Percentiles rank a stretch among this genome's conserved stretches.
These are phyloP conservation scores for Phytophthora litchii DNA, from an alignment of 352 stramenopile species.

Conservation along the genomic window DNA sequence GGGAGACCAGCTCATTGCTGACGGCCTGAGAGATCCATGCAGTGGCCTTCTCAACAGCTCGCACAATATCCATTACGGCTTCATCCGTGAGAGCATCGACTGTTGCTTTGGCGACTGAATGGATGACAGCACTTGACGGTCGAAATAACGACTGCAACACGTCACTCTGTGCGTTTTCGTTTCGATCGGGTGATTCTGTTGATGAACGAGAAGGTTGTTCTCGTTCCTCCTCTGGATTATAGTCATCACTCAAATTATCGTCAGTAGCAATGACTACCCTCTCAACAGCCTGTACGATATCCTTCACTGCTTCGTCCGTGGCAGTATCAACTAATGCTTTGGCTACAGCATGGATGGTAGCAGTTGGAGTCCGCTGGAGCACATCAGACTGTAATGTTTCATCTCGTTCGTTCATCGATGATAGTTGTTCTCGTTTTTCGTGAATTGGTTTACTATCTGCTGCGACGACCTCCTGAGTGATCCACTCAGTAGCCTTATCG, in stretches of 20 bases:
- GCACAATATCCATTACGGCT: conserved; percentile 15
- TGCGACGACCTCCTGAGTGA: conserved; percentile 18
- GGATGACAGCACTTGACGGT: conserved; percentile 14
- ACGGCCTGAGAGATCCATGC: conserved; percentile 18
- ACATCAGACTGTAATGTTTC: neutral
- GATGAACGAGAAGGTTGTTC: neutral
- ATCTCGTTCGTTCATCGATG: neutral
- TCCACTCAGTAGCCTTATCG: neutral
- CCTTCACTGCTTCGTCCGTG: conserved; percentile 15
- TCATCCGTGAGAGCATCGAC: conserved; percentile 13
- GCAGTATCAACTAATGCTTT: conserved; percentile 20
- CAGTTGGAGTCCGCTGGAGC: conserved; percentile 2
- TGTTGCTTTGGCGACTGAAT: conserved; percentile 26
- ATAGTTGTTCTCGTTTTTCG: too few species aligned
- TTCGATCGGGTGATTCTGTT: neutral
- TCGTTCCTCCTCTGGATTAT: neutral
- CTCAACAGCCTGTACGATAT: conserved; percentile 4
- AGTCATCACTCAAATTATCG: neutral
- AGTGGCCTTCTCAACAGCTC: conserved; percentile 2
- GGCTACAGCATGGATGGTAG: conserved; percentile 22
- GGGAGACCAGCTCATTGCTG: conserved; percentile 10
- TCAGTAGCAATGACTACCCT: neutral
- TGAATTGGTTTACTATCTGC: neutral
- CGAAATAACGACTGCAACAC: neutral
- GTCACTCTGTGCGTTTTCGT: neutral